A percentile compares a stretch with the other conserved stretches of the same genome.
phyloP scores from a whole-genome alignment of 1,284 basidiomycete genomes.

The Fomitopsis pinicola region DNA sequence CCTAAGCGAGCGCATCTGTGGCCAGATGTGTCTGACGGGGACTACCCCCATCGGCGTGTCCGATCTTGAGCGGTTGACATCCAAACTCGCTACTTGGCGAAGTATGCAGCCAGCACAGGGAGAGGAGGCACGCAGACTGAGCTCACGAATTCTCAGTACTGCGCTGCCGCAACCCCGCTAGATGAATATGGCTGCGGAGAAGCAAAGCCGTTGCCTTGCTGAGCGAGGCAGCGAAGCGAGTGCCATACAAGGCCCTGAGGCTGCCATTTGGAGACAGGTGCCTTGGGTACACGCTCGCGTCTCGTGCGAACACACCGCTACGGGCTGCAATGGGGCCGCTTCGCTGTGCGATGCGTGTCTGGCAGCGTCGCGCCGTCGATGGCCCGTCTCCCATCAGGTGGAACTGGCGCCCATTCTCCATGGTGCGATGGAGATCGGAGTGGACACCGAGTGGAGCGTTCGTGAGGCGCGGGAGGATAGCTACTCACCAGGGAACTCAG shows the following conservation, averaged over 20 bases:
- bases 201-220: background rate
- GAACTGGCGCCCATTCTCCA: background rate
- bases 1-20: too few relatives aligned
- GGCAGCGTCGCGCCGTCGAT: too few relatives aligned
- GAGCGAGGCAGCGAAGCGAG: background rate
- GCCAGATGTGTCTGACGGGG: too few relatives aligned
- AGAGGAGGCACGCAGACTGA: too few relatives aligned
- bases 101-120: too few relatives aligned
- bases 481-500: conserved; percentile 80
- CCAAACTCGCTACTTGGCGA: too few relatives aligned
- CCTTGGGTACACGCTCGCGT: background rate
- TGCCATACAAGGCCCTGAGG: background rate
- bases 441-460: background rate
- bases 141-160: too few relatives aligned
- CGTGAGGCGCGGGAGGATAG: background rate
- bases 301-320: background rate
- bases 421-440: background rate
- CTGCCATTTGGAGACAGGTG: background rate
- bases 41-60: too few relatives aligned
- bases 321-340: background rate
- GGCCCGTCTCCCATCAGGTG: background rate
- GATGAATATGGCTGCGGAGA: too few relatives aligned
- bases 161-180: too few relatives aligned
- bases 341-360: background rate
- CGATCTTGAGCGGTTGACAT: too few relatives aligned